Evolutionary conservation across 2,329 filamentous ascomycete species (phyloP).

Genomic region (Rhytidhysteron rufulum): DNA sequence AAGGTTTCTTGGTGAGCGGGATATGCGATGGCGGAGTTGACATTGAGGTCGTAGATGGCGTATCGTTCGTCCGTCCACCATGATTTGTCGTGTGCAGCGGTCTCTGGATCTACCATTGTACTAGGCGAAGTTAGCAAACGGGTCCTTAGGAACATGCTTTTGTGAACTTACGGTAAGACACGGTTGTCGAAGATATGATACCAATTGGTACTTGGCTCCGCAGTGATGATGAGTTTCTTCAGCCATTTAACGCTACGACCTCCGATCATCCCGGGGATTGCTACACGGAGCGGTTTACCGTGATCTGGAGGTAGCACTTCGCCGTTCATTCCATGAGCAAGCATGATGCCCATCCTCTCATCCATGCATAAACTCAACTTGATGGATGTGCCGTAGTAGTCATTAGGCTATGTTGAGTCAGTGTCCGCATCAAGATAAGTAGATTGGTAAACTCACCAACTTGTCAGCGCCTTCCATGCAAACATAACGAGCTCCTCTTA

Average conservation of each 20-base stretch:
- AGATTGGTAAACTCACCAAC: slow-evolving; percentile 43
- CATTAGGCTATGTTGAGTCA: slow-evolving; percentile 61
- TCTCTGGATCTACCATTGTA: slow-evolving; percentile 79
- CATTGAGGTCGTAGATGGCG: slow-evolving; percentile 87
- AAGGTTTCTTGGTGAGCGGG: slow-evolving; percentile 74
- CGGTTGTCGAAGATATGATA: slow-evolving; percentile 94
- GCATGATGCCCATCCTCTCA: slow-evolving; percentile 75
- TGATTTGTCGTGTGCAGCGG: slow-evolving; percentile 66
- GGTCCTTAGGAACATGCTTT: neutral
- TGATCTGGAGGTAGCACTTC: slow-evolving; percentile 77
- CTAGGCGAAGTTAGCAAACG: slow-evolving; percentile 22
- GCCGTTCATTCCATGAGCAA: slow-evolving; percentile 90
- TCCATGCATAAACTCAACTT: slow-evolving; percentile 89
- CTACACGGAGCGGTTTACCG: slow-evolving; percentile 74
- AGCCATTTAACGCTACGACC: slow-evolving; percentile 93
- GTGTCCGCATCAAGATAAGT: neutral
- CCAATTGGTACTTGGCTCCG: slow-evolving; percentile 82
- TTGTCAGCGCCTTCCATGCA: slow-evolving; percentile 91
- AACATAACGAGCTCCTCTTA: slow-evolving; percentile 70
- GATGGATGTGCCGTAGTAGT: slow-evolving; percentile 81
- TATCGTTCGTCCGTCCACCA: slow-evolving; percentile 90
- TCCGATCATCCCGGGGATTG: slow-evolving; percentile 89
- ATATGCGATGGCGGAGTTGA: slow-evolving; percentile 77
- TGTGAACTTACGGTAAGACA: slow-evolving; percentile 61
- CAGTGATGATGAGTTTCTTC: slow-evolving; percentile 73